A percentile compares a stretch with the other conserved stretches of the same genome.
Evolutionary conservation across 208 protist species (phyloP).

Genomic region (Balamuthia mandrillaris): DNA sequence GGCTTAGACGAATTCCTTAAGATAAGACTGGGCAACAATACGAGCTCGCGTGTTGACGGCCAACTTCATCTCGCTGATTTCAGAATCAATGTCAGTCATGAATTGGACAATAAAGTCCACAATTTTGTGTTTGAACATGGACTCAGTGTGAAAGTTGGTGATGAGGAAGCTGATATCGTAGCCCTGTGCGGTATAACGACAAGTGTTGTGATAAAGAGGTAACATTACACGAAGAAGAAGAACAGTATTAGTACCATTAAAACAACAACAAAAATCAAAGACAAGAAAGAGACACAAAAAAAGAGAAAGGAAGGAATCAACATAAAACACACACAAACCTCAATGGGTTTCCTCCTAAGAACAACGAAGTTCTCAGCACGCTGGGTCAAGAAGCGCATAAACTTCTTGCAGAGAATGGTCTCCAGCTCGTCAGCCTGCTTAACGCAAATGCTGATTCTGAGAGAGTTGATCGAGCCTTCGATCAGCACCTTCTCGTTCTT

Average conservation of each 20-base stretch:
- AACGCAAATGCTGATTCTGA: constrained; percentile 53
- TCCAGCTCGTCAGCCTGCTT: constrained; percentile 92
- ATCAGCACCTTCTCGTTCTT: constrained; percentile 86
- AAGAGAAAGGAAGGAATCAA: background rate
- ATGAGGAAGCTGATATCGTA: constrained; percentile 96
- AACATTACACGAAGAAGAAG: background rate
- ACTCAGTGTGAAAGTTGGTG: constrained; percentile 92
- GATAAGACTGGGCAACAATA: constrained; percentile 76
- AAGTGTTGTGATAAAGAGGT: background rate
- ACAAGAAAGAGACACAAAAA: background rate
- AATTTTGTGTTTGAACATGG: constrained; percentile 88
- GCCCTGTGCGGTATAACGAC: constrained; percentile 53
- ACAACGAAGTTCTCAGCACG: constrained; percentile 91
- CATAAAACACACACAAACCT: constrained; percentile 16
- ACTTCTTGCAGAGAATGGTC: constrained; percentile 84
- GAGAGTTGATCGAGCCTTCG: constrained; percentile 91
- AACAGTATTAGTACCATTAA: too few relatives aligned
- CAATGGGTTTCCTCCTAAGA: constrained; percentile 86
- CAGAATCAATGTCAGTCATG: constrained; percentile 89
- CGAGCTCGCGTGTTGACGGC: constrained; percentile 79
- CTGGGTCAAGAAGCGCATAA: constrained; percentile 88
- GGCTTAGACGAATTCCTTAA: constrained; percentile 58
- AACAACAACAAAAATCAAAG: background rate
- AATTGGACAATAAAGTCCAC: constrained; percentile 92
- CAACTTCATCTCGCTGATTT: constrained; percentile 91